Evolutionary conservation across 73 alveolate genomes (phyloP).

Genomic region (Paramecium bursaria): DNA sequence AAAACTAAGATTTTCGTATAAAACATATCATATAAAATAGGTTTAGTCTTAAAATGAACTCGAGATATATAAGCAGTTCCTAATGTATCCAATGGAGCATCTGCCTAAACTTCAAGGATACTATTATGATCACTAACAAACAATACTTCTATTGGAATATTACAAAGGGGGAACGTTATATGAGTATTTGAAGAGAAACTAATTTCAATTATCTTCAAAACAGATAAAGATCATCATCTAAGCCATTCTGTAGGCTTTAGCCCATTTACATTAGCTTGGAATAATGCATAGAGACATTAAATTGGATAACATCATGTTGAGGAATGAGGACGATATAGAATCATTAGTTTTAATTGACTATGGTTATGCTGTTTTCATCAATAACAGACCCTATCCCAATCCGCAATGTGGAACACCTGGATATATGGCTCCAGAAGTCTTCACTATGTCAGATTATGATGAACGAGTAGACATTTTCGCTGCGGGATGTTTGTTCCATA

Average conservation of each 20-base stretch:
- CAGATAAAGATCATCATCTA: background rate
- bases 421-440: constrained; percentile 83
- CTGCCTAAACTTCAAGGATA: too few species aligned
- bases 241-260: constrained; percentile 41
- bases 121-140: too few species aligned
- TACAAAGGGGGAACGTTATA: constrained; percentile 6
- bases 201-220: background rate
- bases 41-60: too few species aligned
- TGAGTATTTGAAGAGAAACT: background rate
- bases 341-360: constrained; percentile 72
- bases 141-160: too few species aligned
- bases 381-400: background rate
- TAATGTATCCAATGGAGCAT: too few species aligned
- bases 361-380: constrained; percentile 71
- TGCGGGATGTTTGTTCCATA: constrained; percentile 71
- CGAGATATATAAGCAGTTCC: too few species aligned
- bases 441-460: constrained; percentile 68
- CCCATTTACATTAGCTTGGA: background rate
- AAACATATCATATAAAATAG: too few species aligned
- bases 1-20: too few species aligned
- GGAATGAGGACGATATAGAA: background rate
- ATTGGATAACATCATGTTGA: constrained; percentile 65
- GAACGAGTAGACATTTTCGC: constrained; percentile 74
- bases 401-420: constrained; percentile 87
- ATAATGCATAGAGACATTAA: constrained; percentile 70